phyloP scores from a whole-genome alignment of 352 stramenopile genomes.

The Hyaloperonospora brassicae region DNA sequence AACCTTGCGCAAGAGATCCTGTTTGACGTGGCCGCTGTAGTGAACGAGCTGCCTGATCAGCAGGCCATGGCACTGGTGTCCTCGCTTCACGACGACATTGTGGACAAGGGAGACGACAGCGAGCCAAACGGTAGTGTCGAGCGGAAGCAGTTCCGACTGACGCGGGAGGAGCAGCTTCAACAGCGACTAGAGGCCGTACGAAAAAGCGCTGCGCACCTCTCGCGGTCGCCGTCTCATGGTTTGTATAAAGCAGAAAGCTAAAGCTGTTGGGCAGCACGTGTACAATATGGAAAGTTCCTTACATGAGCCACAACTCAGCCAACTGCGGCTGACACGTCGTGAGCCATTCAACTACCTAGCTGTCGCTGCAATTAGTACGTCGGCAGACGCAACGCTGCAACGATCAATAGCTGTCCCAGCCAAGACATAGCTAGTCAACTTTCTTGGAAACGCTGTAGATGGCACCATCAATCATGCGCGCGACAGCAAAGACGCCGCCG shows the following conservation, averaged over 20 bases:
- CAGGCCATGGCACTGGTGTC: slow-evolving; percentile 40
- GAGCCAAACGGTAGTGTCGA: slow-evolving; percentile 7
- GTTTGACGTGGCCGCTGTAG: slow-evolving; percentile 44
- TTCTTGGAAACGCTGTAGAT: slow-evolving; percentile 89
- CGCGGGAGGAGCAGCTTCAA: slow-evolving; percentile 22
- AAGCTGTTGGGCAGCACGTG: slow-evolving; percentile 15
- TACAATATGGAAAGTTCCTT: slow-evolving; percentile 14
- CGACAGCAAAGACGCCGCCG: slow-evolving; percentile 79
- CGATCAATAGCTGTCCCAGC: background rate
- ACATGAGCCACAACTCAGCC: slow-evolving; percentile 6
- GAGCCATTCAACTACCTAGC: slow-evolving; percentile 8
- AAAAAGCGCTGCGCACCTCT: slow-evolving; percentile 14
- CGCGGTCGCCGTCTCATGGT: slow-evolving; percentile 15
- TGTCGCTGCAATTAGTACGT: slow-evolving; percentile 6
- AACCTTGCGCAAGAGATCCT: slow-evolving; percentile 57
- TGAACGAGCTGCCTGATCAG: slow-evolving; percentile 46
- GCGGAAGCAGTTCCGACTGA: slow-evolving; percentile 14
- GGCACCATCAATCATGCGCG: slow-evolving; percentile 76
- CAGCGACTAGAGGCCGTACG: slow-evolving; percentile 24
- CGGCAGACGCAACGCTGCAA: background rate
- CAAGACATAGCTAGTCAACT: slow-evolving; percentile 47
- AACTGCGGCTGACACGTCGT: slow-evolving; percentile 15
- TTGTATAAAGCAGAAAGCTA: slow-evolving; percentile 18
- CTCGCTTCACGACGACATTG: slow-evolving; percentile 46
- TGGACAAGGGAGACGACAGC: slow-evolving; percentile 21